phyloP scores from a whole-genome alignment of 345 rosid species.

The Carallia pectinifolia region DNA sequence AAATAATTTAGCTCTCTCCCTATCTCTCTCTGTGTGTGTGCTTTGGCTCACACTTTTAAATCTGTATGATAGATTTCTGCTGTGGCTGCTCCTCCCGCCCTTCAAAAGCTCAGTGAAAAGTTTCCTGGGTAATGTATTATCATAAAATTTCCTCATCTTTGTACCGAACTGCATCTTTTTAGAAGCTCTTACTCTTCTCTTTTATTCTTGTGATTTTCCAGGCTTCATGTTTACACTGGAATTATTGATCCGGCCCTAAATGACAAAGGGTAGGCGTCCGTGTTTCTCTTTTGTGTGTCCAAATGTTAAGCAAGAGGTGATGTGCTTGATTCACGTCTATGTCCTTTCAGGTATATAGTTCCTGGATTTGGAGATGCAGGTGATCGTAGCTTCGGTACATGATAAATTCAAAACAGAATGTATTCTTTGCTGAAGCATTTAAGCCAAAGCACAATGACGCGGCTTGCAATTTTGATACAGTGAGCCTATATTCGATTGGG shows the following conservation, averaged over 20 bases:
- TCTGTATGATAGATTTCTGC: slow-evolving; percentile 73
- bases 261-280: slow-evolving; percentile 63
- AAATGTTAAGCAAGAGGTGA: background rate
- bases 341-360: slow-evolving; percentile 58
- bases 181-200: slow-evolving; percentile 8
- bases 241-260: slow-evolving; percentile 80
- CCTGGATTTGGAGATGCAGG: slow-evolving; percentile 99
- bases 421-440: background rate
- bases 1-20: too few species aligned
- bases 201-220: slow-evolving; percentile 28
- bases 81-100: slow-evolving; percentile 89
- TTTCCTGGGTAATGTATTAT: slow-evolving; percentile 68
- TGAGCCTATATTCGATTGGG: background rate
- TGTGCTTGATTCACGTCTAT: background rate
- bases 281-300: background rate
- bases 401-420: background rate
- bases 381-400: slow-evolving; percentile 88
- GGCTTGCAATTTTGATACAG: slow-evolving; percentile 27
- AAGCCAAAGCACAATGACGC: background rate
- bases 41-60: background rate
- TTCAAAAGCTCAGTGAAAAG: slow-evolving; percentile 86
- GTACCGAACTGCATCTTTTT: background rate
- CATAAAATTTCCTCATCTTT: background rate
- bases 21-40: too few species aligned
- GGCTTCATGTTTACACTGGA: slow-evolving; percentile 94